Percentiles rank a stretch among this genome's conserved stretches.
Conservation (phyloP, 2,329 filamentous ascomycete species). For the Curvularia sp. region DNA sequence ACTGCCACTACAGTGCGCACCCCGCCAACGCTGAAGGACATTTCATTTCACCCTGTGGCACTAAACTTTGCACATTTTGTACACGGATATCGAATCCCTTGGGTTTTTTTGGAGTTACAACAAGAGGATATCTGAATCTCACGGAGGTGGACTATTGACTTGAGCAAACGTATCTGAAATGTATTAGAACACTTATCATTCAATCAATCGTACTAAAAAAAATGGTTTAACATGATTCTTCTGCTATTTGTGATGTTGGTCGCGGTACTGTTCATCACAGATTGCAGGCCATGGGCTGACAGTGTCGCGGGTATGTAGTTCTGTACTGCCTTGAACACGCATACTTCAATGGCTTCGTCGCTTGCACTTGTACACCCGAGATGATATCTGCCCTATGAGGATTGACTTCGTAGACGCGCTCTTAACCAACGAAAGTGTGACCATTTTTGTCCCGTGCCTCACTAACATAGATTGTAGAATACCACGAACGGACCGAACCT, state of each 20-base stretch:
- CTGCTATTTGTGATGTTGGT: background rate
- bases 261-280: background rate
- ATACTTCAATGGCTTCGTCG: background rate
- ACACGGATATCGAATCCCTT: background rate
- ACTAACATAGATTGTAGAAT: constrained; percentile 2
- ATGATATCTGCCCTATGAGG: background rate
- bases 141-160: background rate
- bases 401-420: constrained; percentile 2
- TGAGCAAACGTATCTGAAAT: background rate
- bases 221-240: background rate
- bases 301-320: too few species aligned
- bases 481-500: background rate
- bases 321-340: background rate
- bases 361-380: background rate
- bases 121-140: background rate
- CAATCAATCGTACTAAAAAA: background rate
- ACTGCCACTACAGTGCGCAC: constrained; percentile 31
- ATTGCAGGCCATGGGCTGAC: too few species aligned
- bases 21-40: constrained; percentile 23
- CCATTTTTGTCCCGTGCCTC: background rate
- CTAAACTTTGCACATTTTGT: background rate
- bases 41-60: background rate
- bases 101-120: background rate
- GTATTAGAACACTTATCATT: background rate
- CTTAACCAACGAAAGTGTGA: background rate